Percentiles rank a stretch among this genome's conserved stretches.
Evolutionary conservation across 148 eudicot genomes (phyloP).

Genomic region (Amaranthus palmeri): DNA sequence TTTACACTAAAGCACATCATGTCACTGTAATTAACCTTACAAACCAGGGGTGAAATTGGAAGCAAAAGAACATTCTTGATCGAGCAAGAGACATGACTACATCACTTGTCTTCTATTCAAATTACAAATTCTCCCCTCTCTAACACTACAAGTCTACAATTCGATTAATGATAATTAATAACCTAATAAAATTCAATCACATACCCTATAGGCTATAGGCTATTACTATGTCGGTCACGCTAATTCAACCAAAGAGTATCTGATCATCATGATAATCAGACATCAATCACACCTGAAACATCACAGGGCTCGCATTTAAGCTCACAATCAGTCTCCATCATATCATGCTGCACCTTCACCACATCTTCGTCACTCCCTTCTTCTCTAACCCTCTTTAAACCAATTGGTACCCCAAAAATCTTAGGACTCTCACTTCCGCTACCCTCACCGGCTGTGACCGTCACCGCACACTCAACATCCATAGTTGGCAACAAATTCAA

Average conservation of each 20-base stretch:
- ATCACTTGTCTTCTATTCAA: no score
- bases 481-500: slow-evolving; percentile 48
- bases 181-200: no score
- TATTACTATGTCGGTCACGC: no score
- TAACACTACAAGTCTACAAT: no score
- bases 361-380: slow-evolving; percentile 11
- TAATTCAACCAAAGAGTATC: neutral
- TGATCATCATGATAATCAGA: slow-evolving; percentile 12
- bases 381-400: slow-evolving; percentile 56
- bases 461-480: neutral
- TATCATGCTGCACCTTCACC: slow-evolving; percentile 29
- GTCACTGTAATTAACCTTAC: no score
- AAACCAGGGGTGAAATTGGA: no score
- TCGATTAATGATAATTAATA: no score
- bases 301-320: slow-evolving; percentile 71
- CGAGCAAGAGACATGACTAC: no score
- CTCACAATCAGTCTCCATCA: slow-evolving; percentile 37
- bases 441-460: slow-evolving; percentile 2
- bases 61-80: no score
- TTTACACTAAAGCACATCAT: no score
- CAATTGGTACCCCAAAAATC: slow-evolving; percentile 65
- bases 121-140: no score
- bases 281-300: slow-evolving; percentile 17
- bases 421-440: slow-evolving; percentile 31
- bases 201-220: no score